A percentile compares a stretch with the other conserved stretches of the same genome.
These are phyloP conservation scores for Pulveroboletus frians DNA, from an alignment of 768 basidiomycete genomes.

Conservation along the genomic window DNA sequence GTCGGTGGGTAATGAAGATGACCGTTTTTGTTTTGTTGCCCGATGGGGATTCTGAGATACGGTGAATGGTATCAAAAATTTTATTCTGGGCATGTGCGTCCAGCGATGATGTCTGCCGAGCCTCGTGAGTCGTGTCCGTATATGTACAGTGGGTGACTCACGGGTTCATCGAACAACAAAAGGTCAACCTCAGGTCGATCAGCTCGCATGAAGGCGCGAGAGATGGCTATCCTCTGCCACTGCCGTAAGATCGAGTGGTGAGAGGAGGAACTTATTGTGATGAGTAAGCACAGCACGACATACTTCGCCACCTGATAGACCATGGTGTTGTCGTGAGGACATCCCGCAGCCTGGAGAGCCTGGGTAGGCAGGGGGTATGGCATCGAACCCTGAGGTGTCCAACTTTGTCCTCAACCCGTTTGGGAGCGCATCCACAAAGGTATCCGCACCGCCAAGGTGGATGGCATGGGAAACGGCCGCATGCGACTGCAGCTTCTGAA, in stretches of 20 bases:
- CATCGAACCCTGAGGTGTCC: conserved; percentile 57
- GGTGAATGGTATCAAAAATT: conserved; percentile 71
- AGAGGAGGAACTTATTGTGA: conserved; percentile 9
- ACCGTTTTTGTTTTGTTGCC: conserved; percentile 65
- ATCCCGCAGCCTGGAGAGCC: conserved; percentile 29
- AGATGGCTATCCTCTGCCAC: conserved; percentile 87
- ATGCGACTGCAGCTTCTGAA: conserved; percentile 55
- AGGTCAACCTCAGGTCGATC: conserved; percentile 70
- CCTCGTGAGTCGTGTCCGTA: conserved; percentile 2
- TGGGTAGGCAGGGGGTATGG: conserved; percentile 32
- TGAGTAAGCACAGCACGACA: conserved; percentile 20
- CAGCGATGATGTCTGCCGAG: conserved; percentile 64
- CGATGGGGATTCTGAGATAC: conserved; percentile 51
- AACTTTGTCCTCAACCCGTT: conserved; percentile 70
- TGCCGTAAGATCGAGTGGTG: conserved; percentile 28
- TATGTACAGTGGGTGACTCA: conserved; percentile 32
- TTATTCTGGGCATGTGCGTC: conserved; percentile 77
- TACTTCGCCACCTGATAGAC: conserved; percentile 83
- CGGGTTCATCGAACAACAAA: conserved; percentile 81
- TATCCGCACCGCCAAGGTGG: conserved; percentile 63
- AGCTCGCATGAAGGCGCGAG: conserved; percentile 83
- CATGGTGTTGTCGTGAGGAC: conserved; percentile 45
- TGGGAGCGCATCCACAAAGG: conserved; percentile 60
- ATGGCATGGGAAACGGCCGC: conserved; percentile 61
- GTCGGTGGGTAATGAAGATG: conserved; percentile 79